Evolutionary conservation across 2,329 filamentous ascomycete species (phyloP).

Genomic region (Fusarium miscanthi): DNA sequence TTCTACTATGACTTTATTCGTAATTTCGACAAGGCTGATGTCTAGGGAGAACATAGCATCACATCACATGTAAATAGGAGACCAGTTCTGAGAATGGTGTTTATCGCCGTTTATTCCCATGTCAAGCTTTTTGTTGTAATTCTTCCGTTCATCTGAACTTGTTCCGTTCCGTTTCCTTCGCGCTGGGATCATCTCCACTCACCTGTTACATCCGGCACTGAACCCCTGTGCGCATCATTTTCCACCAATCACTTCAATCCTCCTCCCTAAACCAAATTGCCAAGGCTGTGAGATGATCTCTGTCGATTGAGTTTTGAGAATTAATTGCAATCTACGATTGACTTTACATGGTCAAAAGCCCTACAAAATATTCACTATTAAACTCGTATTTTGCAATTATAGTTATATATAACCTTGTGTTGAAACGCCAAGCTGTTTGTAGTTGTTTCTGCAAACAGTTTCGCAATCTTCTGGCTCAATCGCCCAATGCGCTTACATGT

Average conservation of each 20-base stretch:
- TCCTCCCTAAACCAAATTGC: neutral
- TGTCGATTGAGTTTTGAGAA: constrained; percentile 2
- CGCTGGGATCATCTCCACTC: constrained; percentile 29
- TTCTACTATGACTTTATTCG: constrained; percentile 22
- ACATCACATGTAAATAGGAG: neutral
- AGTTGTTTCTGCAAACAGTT: neutral
- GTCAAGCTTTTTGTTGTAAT: neutral
- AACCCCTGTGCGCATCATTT: constrained; percentile 33
- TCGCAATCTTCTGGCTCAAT: neutral
- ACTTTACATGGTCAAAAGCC: neutral
- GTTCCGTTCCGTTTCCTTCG: constrained; percentile 4
- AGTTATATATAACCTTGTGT: neutral
- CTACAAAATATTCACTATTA: accelerated
- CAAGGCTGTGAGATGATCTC: neutral
- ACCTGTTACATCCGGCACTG: constrained; percentile 39
- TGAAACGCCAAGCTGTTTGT: constrained; percentile 1
- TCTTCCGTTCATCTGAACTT: constrained; percentile 19
- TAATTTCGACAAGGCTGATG: neutral
- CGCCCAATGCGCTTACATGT: constrained; percentile 23
- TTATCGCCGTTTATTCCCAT: neutral
- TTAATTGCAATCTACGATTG: neutral
- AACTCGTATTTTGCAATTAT: accelerated
- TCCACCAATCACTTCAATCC: constrained; percentile 33
- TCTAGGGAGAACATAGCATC: neutral
- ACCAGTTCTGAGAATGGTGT: neutral